Percentiles rank a stretch among this genome's conserved stretches.
phyloP scores from a whole-genome alignment of 148 eudicot genomes.

The Diospyros kaki region DNA sequence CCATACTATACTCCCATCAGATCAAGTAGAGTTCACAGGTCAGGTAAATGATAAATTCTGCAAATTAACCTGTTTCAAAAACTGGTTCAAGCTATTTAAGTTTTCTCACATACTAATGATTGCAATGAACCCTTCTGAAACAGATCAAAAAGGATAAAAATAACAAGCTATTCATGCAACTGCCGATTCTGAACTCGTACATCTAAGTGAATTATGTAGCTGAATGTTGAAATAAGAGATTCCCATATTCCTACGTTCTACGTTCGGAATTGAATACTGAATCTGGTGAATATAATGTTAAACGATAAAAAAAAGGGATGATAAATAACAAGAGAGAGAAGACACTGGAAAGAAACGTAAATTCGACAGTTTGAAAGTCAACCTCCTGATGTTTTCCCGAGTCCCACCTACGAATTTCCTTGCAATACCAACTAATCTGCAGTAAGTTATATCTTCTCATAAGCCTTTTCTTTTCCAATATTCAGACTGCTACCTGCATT shows the following conservation, averaged over 20 bases:
- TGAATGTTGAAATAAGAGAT: neutral
- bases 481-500: conserved; percentile 4
- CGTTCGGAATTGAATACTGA: neutral
- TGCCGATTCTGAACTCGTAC: too few relatives aligned
- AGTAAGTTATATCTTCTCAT: neutral
- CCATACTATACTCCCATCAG: neutral
- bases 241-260: too few relatives aligned
- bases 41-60: neutral
- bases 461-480: conserved; percentile 7
- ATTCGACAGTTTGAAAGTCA: neutral
- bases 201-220: neutral
- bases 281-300: neutral
- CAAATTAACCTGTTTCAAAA: neutral
- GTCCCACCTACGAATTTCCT: neutral
- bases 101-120: neutral
- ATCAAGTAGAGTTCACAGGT: neutral
- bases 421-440: conserved; percentile 1
- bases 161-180: too few relatives aligned
- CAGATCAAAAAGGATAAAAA: too few relatives aligned
- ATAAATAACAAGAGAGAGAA: neutral
- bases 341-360: neutral
- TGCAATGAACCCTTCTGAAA: neutral
- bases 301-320: neutral
- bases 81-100: neutral
- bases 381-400: neutral